phyloP scores from a whole-genome alignment of 1,284 basidiomycete genomes.

The Austroboletus novae-zelandiae region DNA sequence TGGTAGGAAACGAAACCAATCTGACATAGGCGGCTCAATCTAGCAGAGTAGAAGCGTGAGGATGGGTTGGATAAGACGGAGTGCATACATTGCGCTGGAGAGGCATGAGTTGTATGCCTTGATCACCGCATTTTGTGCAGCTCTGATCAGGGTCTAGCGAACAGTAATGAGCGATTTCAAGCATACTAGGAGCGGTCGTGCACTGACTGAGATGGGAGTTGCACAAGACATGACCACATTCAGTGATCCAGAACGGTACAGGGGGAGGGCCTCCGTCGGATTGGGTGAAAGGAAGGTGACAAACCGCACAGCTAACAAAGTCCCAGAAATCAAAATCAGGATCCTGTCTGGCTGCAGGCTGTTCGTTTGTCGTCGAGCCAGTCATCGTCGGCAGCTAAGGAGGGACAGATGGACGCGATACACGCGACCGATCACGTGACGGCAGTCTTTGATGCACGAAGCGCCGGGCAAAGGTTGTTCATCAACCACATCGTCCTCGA shows the following conservation, averaged over 20 bases:
- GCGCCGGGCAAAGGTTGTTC: neutral
- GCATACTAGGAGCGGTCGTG: neutral
- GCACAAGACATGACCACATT: conserved; percentile 80
- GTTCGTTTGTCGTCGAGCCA: conserved; percentile 22
- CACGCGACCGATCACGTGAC: conserved; percentile 21
- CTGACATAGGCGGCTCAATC: conserved; percentile 75
- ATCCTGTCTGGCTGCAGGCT: conserved; percentile 13
- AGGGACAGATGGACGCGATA: neutral
- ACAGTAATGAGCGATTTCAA: neutral
- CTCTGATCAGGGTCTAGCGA: conserved; percentile 63
- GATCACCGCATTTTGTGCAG: conserved; percentile 61
- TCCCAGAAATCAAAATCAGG: conserved; percentile 71
- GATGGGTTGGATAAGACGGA: neutral
- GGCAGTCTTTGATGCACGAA: neutral
- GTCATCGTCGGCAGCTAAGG: conserved; percentile 34
- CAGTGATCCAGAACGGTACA: conserved; percentile 80
- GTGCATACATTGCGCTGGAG: conserved; percentile 65
- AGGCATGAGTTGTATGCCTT: conserved; percentile 64
- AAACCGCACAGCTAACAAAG: conserved; percentile 66
- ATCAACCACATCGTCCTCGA: neutral
- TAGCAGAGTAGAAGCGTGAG: conserved; percentile 27
- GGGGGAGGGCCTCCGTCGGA: conserved; percentile 46
- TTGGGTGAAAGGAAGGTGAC: conserved; percentile 59
- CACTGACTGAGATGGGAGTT: conserved; percentile 76
- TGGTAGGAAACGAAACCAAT: conserved; percentile 71